Percentiles rank a stretch among this genome's conserved stretches.
Evolutionary conservation across 2,329 filamentous ascomycete genomes (phyloP).

Genomic region (Decorospora gaudefroyi): DNA sequence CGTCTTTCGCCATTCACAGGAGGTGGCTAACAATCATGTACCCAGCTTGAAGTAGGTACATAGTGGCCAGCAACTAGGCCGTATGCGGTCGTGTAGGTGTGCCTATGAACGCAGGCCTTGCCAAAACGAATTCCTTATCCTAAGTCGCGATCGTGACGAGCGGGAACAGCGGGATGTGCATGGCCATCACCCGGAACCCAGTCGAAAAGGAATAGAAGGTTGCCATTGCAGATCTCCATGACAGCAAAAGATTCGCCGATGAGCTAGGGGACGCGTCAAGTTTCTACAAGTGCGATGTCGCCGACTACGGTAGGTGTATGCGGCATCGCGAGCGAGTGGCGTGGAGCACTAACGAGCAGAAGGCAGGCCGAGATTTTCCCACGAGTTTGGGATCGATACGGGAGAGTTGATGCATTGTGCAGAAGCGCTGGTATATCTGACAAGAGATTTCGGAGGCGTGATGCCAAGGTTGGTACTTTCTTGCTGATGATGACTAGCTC

Average conservation of each 20-base stretch:
- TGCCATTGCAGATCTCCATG: slow-evolving; percentile 36
- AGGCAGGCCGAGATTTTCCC: slow-evolving; percentile 55
- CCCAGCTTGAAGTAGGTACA: too few relatives aligned
- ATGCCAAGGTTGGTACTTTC: slow-evolving; percentile 51
- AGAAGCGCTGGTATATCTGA: slow-evolving; percentile 60
- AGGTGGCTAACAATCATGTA: too few relatives aligned
- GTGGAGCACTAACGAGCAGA: neutral
- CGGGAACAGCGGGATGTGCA: slow-evolving; percentile 36
- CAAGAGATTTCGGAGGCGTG: slow-evolving; percentile 18
- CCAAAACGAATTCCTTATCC: slow-evolving; percentile 18
- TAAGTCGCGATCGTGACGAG: slow-evolving; percentile 38
- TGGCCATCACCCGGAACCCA: slow-evolving; percentile 24
- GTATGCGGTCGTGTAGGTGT: too few relatives aligned
- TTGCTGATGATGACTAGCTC: slow-evolving; percentile 45
- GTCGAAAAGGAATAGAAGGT: slow-evolving; percentile 35
- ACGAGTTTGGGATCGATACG: slow-evolving; percentile 51
- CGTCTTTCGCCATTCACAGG: too few relatives aligned
- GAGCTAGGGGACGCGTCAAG: slow-evolving; percentile 34
- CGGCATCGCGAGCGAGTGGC: neutral
- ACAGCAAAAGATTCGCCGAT: slow-evolving; percentile 26
- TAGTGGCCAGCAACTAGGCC: too few relatives aligned
- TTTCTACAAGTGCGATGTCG: slow-evolving; percentile 32
- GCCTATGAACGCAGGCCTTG: too few relatives aligned
- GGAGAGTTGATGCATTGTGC: slow-evolving; percentile 56
- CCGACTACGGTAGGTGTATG: slow-evolving; percentile 33